phyloP scores from a whole-genome alignment of 2,329 filamentous ascomycete genomes.

The Pseudogymnoascus sp. region DNA sequence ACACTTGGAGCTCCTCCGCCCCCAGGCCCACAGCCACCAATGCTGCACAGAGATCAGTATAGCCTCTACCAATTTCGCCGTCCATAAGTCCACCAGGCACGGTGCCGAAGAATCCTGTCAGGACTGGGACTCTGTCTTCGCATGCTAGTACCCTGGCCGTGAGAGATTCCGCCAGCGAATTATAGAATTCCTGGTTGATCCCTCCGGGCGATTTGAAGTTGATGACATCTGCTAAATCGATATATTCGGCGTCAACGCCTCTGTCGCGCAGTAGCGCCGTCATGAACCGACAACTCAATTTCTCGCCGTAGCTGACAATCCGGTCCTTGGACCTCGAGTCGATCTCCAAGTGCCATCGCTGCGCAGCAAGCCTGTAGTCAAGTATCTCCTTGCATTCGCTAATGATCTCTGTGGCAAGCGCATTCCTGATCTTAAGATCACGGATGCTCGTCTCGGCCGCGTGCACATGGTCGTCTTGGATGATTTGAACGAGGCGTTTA shows the following conservation, averaged over 20 bases:
- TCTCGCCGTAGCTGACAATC: conserved; percentile 92
- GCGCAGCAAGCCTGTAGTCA: conserved; percentile 60
- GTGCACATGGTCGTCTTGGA: conserved; percentile 71
- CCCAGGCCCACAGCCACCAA: conserved; percentile 81
- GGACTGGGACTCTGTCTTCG: conserved; percentile 60
- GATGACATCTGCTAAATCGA: conserved; percentile 79
- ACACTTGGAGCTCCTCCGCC: conserved; percentile 87
- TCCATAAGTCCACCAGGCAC: conserved; percentile 87
- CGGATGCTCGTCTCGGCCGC: conserved; percentile 59
- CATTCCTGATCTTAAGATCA: conserved; percentile 46
- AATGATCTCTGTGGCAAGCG: conserved; percentile 59
- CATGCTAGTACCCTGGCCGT: conserved; percentile 58
- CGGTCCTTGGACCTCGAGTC: conserved; percentile 74
- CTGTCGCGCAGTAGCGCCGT: conserved; percentile 71
- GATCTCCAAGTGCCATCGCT: conserved; percentile 64
- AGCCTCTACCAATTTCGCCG: conserved; percentile 82
- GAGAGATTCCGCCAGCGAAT: conserved; percentile 52
- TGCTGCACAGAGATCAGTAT: conserved; percentile 92
- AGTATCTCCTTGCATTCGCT: conserved; percentile 72
- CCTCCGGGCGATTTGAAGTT: conserved; percentile 52
- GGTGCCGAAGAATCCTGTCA: conserved; percentile 91
- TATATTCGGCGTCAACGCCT: conserved; percentile 77
- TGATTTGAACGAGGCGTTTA: conserved; percentile 67
- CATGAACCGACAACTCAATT: conserved; percentile 90
- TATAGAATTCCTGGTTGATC: conserved; percentile 63